Percentiles rank a stretch among this genome's conserved stretches.
These are phyloP conservation scores for Vicia villosa DNA, from an alignment of 306 rosid genomes.

Conservation along the genomic window DNA sequence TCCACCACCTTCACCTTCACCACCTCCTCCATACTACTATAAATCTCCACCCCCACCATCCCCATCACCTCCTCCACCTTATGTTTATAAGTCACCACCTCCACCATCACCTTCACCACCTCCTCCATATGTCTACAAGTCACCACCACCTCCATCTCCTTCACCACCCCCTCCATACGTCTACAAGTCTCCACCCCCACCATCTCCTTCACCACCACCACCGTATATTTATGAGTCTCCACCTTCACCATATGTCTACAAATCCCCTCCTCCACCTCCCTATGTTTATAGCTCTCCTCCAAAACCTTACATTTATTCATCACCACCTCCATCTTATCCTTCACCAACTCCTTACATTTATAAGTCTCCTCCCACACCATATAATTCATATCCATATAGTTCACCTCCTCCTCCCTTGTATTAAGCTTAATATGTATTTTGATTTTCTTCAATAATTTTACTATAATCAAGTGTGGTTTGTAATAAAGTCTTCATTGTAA, in stretches of 20 bases:
- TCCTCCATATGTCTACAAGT: neutral
- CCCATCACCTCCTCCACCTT: no score
- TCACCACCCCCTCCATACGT: conserved; percentile 25
- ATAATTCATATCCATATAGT: neutral
- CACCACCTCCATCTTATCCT: neutral
- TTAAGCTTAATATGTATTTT: neutral
- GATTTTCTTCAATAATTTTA: neutral
- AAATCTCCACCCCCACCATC: no score
- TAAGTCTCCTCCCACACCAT: neutral
- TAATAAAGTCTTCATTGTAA: neutral
- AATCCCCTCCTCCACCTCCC: neutral
- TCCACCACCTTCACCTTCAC: no score
- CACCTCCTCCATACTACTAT: no score
- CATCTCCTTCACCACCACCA: neutral
- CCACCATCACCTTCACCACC: conserved; percentile 15
- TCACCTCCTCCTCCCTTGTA: conserved; percentile 10
- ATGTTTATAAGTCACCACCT: neutral
- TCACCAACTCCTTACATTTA: conserved; percentile 1
- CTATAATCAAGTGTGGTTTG: neutral
- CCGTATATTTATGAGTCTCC: neutral
- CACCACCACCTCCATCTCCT: neutral
- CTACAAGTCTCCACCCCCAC: conserved; percentile 1
- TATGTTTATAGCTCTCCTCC: neutral
- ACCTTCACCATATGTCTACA: neutral
- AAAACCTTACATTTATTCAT: neutral